Conservation (phyloP, 805 yeast species). For the Candida quercuum region DNA sequence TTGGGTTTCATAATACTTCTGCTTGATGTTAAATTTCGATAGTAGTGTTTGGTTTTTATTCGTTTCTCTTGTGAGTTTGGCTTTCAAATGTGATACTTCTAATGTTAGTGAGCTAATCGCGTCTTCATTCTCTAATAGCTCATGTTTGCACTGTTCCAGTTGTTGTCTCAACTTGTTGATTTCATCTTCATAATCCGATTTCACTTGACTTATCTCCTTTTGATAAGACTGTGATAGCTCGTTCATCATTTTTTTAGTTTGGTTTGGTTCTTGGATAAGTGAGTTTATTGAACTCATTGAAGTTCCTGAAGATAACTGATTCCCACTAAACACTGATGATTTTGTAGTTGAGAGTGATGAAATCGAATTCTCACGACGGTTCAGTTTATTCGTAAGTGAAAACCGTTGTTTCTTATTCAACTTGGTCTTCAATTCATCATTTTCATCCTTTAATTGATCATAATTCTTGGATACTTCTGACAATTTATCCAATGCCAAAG, state of each 20-base stretch:
- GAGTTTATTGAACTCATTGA: slow-evolving; percentile 15
- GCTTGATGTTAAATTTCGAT: slow-evolving; percentile 8
- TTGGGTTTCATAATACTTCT: slow-evolving; percentile 13
- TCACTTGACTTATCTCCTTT: not conserved
- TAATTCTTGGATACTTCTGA: slow-evolving; percentile 19
- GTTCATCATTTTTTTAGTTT: not conserved
- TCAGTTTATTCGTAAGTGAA: slow-evolving; percentile 2
- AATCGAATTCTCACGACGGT: slow-evolving; percentile 11
- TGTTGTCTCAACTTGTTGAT: not conserved
- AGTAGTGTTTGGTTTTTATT: slow-evolving; percentile 4
- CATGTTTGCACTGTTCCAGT: not conserved
- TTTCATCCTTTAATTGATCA: slow-evolving; percentile 13
- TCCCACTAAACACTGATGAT: slow-evolving; percentile 4
- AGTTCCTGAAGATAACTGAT: slow-evolving; percentile 13
- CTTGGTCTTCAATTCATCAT: slow-evolving; percentile 9
- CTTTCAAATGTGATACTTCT: slow-evolving; percentile 1
- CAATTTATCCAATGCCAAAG: slow-evolving; percentile 20
- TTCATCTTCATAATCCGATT: not conserved
- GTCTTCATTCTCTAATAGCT: not conserved
- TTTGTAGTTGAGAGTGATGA: slow-evolving; percentile 7
- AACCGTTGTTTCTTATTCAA: slow-evolving; percentile 1
- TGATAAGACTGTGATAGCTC: not conserved
- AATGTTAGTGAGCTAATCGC: not conserved
- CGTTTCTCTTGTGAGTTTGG: not conserved
- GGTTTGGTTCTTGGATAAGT: slow-evolving; percentile 7